Percentiles rank a stretch among this genome's conserved stretches.
Evolutionary conservation across 495 filamentous ascomycete species (phyloP).

Genomic region (Rhypophila decipiens): DNA sequence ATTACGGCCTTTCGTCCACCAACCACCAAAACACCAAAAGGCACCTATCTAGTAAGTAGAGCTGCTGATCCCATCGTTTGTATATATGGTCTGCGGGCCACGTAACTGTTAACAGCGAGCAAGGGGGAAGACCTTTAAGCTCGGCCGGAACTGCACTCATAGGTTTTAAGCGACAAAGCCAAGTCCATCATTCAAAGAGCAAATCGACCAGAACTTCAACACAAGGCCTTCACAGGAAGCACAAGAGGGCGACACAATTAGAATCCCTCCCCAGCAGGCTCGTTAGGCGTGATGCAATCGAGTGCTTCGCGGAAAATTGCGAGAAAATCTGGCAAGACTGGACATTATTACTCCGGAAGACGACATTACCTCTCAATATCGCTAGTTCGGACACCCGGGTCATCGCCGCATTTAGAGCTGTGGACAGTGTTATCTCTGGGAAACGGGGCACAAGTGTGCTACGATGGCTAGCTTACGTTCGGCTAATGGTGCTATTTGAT

Average conservation of each 20-base stretch:
- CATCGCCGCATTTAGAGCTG: conserved; percentile 9
- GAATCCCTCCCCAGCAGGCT: conserved; percentile 8
- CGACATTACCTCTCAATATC: conserved; percentile 6
- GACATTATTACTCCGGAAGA: conserved; percentile 8
- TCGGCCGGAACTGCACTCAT: conserved; percentile 2
- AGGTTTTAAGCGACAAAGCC: conserved; percentile 5
- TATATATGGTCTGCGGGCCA: conserved; percentile 6
- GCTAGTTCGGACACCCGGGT: conserved; percentile 10
- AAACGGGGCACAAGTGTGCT: conserved; percentile 5
- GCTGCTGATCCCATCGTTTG: neutral
- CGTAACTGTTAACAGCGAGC: conserved; percentile 6
- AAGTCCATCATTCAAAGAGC: conserved; percentile 4
- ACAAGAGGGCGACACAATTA: conserved; percentile 4
- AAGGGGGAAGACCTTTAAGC: conserved; percentile 6
- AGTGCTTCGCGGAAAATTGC: conserved; percentile 8
- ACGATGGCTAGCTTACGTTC: conserved; percentile 10
- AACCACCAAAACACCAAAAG: conserved; percentile 5
- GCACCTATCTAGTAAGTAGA: conserved; percentile 5
- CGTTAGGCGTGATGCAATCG: conserved; percentile 4
- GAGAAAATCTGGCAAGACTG: conserved; percentile 10
- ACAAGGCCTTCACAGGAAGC: conserved; percentile 7
- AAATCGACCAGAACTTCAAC: conserved; percentile 2
- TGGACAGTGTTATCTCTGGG: conserved; percentile 8
- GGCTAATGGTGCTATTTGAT: conserved; percentile 8
- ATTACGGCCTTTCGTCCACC: conserved; percentile 1